A percentile compares a stretch with the other conserved stretches of the same genome.
Evolutionary conservation across 495 filamentous ascomycete species (phyloP).

Genomic region (Penicillium paxilli): DNA sequence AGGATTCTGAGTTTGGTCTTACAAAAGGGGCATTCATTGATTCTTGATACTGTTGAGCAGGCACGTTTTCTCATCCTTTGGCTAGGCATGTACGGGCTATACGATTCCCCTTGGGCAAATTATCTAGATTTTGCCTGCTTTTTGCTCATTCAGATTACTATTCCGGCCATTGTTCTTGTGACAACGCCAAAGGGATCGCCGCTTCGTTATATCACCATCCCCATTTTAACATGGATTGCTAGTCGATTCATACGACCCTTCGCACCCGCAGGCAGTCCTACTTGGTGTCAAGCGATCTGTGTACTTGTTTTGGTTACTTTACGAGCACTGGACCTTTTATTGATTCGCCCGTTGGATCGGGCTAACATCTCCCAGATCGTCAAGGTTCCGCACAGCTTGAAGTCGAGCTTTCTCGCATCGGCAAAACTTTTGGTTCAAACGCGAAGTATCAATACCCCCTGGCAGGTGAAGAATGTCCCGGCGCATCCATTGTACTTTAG

Average conservation of each 20-base stretch:
- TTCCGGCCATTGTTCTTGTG: slow-evolving; percentile 2
- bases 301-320: slow-evolving; percentile 3
- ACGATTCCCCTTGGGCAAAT: slow-evolving; percentile 3
- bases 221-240: slow-evolving; percentile 1
- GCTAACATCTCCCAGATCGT: neutral
- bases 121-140: neutral
- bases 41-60: too few relatives aligned
- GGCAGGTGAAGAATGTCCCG: slow-evolving; percentile 19
- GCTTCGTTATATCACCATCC: neutral
- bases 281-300: slow-evolving; percentile 7
- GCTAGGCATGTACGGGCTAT: slow-evolving; percentile 7
- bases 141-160: neutral
- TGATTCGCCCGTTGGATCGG: slow-evolving; percentile 3
- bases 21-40: too few relatives aligned
- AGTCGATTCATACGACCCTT: slow-evolving; percentile 5
- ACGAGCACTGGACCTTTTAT: slow-evolving; percentile 3
- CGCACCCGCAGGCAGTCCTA: slow-evolving; percentile 2
- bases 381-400: neutral
- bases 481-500: slow-evolving; percentile 13
- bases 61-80: too few relatives aligned
- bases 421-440: neutral
- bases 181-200: slow-evolving; percentile 5
- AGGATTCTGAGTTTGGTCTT: too few relatives aligned
- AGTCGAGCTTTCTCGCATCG: neutral
- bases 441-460: slow-evolving; percentile 6